Base-by-base conservation (phyloP, 805 yeast genomes). In the Candida namnaoensis region DNA sequence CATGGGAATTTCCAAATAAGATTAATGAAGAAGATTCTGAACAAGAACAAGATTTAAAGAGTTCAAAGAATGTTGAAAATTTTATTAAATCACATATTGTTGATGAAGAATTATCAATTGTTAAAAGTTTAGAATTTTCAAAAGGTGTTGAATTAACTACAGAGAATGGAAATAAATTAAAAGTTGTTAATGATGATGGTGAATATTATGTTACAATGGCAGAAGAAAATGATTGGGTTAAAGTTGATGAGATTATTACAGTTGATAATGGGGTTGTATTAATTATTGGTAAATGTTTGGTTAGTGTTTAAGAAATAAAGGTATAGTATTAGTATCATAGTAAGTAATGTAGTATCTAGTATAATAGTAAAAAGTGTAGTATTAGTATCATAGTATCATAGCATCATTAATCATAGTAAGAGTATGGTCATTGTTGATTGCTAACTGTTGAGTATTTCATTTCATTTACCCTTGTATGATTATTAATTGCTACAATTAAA, bases 1-100 rank as follows among this genome's bases (percentile, higher is more conserved):
- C 95, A 19, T 88, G 95, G 95, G 81, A 82, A 54, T 87, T 82
- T 58, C 95, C 95, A 1, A 57, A 54, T 7, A 51, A 65, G 5
- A 64, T 76, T 13, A 66, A 66, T 7, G 63, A 58, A 30, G 56
- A 57, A 1, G 52, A 54, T 23, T 53, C 58, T 25, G 71, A 69
- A 33, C 56, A 58, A 38, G 65, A 68, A 23, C 69, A 72, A 37
- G 88, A 80, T 42, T 58, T 63, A 28, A 62, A 71, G 0, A 70
- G 78, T 5, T 56, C 63, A 19, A 52, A 63, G 13, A 87, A 87
- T 57, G 59, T 82, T 32, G 58, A 69, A 41, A 64, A 65, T 44
- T 87, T 83, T 50, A 69, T 86, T 27, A 66, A 72, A 44, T 72
- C 80, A 34, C 95, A 87, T 57, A 62, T 83, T 27, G 74, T 80